Percentiles rank a stretch among this genome's conserved stretches.
Evolutionary conservation across 192 early-diverging fungal genomes (phyloP).

Genomic region (Coemansia sp.): DNA sequence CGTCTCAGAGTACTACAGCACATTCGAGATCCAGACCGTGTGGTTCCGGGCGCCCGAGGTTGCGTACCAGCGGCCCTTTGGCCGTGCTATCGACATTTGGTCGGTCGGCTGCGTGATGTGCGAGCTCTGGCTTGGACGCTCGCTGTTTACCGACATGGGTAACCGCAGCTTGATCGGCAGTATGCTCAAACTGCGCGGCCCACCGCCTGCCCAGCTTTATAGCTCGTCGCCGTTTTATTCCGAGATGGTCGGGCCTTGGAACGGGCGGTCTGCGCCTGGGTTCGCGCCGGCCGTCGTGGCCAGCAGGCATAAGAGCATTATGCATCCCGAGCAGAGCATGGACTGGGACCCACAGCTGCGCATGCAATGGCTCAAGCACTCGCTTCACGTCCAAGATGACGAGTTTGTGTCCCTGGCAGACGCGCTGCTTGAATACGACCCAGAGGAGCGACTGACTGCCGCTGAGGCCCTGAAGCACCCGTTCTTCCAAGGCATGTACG

Average conservation of each 20-base stretch:
- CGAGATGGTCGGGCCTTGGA: slow-evolving; percentile 56
- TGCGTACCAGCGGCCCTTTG: slow-evolving; percentile 67
- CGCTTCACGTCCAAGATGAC: slow-evolving; percentile 42
- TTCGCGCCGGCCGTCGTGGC: slow-evolving; percentile 36
- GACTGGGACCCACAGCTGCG: slow-evolving; percentile 52
- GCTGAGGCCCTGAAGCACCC: slow-evolving; percentile 61
- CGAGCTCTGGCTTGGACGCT: slow-evolving; percentile 70
- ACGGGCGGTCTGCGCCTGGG: slow-evolving; percentile 28
- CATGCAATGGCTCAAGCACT: slow-evolving; percentile 51
- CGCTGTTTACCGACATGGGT: slow-evolving; percentile 66
- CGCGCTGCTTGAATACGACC: slow-evolving; percentile 86
- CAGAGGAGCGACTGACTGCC: slow-evolving; percentile 76
- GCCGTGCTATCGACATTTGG: slow-evolving; percentile 88
- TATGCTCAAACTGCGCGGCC: slow-evolving; percentile 68
- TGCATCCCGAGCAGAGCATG: slow-evolving; percentile 39
- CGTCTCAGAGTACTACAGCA: slow-evolving; percentile 47
- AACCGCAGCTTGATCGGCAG: slow-evolving; percentile 62
- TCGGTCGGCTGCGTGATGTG: slow-evolving; percentile 76
- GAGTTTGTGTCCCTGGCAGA: slow-evolving; percentile 50
- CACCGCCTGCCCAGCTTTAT: slow-evolving; percentile 64
- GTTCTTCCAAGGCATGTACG: slow-evolving; percentile 49
- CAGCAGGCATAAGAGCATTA: slow-evolving; percentile 18
- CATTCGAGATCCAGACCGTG: slow-evolving; percentile 86
- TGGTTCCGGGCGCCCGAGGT: slow-evolving; percentile 97
- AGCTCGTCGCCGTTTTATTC: slow-evolving; percentile 62